Base-by-base conservation (phyloP, 345 rosid genomes). In the Dimocarpus longan region DNA sequence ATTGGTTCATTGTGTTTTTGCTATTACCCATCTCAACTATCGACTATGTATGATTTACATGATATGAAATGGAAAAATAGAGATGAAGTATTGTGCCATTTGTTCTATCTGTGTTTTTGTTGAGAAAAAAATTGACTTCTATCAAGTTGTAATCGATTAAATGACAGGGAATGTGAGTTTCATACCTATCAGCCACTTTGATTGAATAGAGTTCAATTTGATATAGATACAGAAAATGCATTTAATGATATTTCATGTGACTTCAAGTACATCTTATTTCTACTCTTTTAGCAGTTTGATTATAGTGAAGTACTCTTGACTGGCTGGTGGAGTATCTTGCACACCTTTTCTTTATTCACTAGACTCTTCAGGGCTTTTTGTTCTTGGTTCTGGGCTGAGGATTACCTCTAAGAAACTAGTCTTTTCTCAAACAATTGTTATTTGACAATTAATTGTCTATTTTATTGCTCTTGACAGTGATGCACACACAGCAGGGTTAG, bases 401-500 rank as follows among this genome's bases (percentile, higher is more conserved):
- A 13, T 76, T 12, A 57, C 12, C n/a, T 64, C 22, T 57, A 16
- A 10, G 5, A 22, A 28, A 48, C 15, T 24, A 59, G 15, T 19
- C 54, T 68, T 40, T 11, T 50, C 59, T 21, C 44, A 73, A 76
- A 69, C 39, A 59, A 42, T 85, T 66, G 56, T 71, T 52, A 18
- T 26, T 40, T 43, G 48, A 21, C 65, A 12, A 6, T 15, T 54
- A 39, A 16, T 65, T 66, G 64, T 54, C 78, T 63, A 50, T 76
- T 85, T 73, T 50, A 52, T 78, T 80, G 75, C 75, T 82, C 80
- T 78, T 64, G 63, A 57, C 89, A 95, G 99, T 70, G 96, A 95
- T 88, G 97, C 97, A 16, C 40, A 79, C 62, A 75, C 95, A 22
- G 88, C 48, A 75, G 99, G 99, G 81, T 86, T 95, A 84, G 56